These are phyloP conservation scores for Fusarium torulosum DNA, from an alignment of 2,329 filamentous ascomycete genomes.

Conservation along the genomic window DNA sequence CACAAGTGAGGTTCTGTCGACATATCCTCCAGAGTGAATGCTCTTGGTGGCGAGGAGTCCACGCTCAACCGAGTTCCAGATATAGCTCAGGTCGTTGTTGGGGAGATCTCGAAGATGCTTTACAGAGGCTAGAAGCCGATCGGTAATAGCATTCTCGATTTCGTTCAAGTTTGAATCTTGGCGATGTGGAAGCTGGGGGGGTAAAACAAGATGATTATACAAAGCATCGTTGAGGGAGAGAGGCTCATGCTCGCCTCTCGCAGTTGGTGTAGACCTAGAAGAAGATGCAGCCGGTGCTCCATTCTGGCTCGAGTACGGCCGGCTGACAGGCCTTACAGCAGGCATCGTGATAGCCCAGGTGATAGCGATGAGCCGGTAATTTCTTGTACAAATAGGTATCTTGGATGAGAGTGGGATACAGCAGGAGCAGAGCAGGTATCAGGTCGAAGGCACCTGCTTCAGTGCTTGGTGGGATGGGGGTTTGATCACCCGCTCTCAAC, in stretches of 20 bases:
- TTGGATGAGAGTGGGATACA: background rate
- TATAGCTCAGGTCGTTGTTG: conserved; percentile 20
- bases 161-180: conserved; percentile 33
- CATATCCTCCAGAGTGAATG: conserved; percentile 30
- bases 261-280: background rate
- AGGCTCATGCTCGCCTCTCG: conserved; percentile 1
- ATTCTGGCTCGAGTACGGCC: background rate
- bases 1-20: conserved; percentile 35
- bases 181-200: conserved; percentile 41
- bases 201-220: conserved; percentile 45
- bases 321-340: background rate
- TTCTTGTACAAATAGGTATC: background rate
- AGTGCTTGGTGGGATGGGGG: background rate
- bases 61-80: conserved; percentile 36
- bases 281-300: background rate
- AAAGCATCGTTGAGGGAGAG: conserved; percentile 37
- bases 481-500: background rate
- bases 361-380: background rate
- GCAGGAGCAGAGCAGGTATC: background rate
- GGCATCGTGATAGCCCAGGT: background rate
- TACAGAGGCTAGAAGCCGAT: conserved; percentile 31
- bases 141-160: conserved; percentile 31
- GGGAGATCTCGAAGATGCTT: conserved; percentile 34
- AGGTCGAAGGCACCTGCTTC: background rate
- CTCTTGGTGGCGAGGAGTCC: conserved; percentile 39